Percentiles rank a stretch among this genome's conserved stretches.
Conservation (phyloP, 441 rosid genomes). For the Bruguiera hainesii region DNA sequence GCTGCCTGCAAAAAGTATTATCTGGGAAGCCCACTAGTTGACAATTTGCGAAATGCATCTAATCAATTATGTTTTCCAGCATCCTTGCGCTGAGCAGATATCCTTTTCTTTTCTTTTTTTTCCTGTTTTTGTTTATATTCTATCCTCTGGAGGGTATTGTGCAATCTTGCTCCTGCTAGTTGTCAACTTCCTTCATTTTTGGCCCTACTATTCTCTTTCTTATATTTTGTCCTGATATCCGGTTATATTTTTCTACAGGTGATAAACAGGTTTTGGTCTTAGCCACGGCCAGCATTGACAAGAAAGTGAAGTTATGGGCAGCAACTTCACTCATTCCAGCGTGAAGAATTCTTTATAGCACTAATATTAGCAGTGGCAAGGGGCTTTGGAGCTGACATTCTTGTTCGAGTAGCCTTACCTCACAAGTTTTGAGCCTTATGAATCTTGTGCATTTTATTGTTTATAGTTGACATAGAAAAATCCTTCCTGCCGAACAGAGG, state of each 20-base stretch:
- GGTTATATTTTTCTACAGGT: constrained; percentile 45
- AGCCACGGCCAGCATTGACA: constrained; percentile 78
- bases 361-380: constrained; percentile 4
- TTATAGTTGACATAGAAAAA: constrained; percentile 1
- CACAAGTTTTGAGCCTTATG: constrained; percentile 10
- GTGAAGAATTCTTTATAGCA: background rate
- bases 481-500: background rate
- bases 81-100: no score
- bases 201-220: background rate
- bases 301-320: constrained; percentile 92
- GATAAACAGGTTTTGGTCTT: constrained; percentile 44
- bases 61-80: no score
- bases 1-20: no score
- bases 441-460: constrained; percentile 3
- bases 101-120: no score
- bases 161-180: no score
- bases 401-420: background rate
- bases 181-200: background rate
- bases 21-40: no score
- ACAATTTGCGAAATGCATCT: no score
- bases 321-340: constrained; percentile 44
- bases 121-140: no score
- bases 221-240: background rate
- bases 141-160: no score
- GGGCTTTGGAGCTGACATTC: constrained; percentile 14